Percentiles rank a stretch among this genome's conserved stretches.
These are phyloP conservation scores for Auxenochlorella pyrenoidosa DNA, from an alignment of 139 green algal species.

Conservation along the genomic window DNA sequence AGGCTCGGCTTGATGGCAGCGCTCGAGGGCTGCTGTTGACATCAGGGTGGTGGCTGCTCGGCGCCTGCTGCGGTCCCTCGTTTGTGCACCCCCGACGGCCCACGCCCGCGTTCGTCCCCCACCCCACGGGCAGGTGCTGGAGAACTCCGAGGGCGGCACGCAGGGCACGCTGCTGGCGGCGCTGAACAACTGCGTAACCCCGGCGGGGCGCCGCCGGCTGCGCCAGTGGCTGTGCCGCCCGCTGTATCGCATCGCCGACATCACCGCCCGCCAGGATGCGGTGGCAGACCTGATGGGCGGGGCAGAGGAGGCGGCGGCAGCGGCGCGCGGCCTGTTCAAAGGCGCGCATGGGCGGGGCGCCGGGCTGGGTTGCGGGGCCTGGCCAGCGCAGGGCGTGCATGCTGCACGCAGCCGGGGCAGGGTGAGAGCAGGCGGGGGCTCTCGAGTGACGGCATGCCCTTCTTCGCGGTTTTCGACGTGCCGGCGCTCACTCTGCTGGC, in stretches of 20 bases:
- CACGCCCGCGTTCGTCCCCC: neutral
- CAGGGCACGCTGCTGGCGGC: constrained; percentile 84
- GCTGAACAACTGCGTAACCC: constrained; percentile 91
- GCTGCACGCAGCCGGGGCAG: too few species aligned
- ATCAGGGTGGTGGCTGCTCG: neutral
- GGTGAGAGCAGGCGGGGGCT: neutral
- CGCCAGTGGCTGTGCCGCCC: constrained; percentile 90
- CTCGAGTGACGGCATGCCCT: too few species aligned
- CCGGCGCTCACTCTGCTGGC: too few species aligned
- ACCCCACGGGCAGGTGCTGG: constrained; percentile 67
- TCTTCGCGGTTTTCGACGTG: too few species aligned
- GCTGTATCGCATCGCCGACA: constrained; percentile 72
- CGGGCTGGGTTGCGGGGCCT: too few species aligned
- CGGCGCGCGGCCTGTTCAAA: constrained; percentile 59
- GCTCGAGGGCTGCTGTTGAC: neutral
- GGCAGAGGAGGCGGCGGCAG: constrained; percentile 58
- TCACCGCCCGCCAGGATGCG: constrained; percentile 81
- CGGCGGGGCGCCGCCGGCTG: constrained; percentile 87
- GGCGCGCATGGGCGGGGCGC: constrained; percentile 6
- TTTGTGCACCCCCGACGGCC: neutral
- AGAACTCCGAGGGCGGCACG: constrained; percentile 83
- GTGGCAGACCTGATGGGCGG: constrained; percentile 68
- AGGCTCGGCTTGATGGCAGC: neutral
- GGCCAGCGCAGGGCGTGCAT: too few species aligned
- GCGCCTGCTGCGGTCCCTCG: neutral